Conservation (phyloP, 2,329 filamentous ascomycete species). For the Monosporascus sp. region DNA sequence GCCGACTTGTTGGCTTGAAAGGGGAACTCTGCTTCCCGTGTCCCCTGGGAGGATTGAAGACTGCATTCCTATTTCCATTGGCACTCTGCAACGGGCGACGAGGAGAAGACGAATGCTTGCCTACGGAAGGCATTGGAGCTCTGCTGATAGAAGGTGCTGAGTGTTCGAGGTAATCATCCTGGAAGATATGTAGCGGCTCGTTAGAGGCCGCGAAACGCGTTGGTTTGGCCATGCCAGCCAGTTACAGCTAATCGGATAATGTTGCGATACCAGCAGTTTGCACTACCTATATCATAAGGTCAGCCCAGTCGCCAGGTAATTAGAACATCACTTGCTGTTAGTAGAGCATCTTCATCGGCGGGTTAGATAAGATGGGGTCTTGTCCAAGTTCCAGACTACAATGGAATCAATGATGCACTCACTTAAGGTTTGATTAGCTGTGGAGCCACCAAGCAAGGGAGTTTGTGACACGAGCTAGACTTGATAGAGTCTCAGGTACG, state of each 20-base stretch:
- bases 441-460: conserved; percentile 28
- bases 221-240: conserved; percentile 50
- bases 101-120: conserved; percentile 32
- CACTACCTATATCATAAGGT: background rate
- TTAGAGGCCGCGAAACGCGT: conserved; percentile 40
- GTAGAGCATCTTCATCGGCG: conserved; percentile 9
- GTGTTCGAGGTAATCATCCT: conserved; percentile 45
- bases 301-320: background rate
- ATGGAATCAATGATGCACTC: conserved; percentile 18
- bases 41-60: conserved; percentile 58
- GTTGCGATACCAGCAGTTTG: conserved; percentile 3
- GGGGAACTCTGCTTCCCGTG: conserved; percentile 59
- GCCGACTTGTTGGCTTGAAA: conserved; percentile 54
- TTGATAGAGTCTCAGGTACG: background rate
- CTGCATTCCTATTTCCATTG: conserved; percentile 50
- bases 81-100: conserved; percentile 44
- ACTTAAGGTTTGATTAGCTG: conserved; percentile 26
- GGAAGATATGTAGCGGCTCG: conserved; percentile 47
- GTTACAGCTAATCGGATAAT: conserved; percentile 3
- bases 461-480: conserved; percentile 17
- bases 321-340: conserved; percentile 6
- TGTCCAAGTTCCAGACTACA: background rate
- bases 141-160: conserved; percentile 47
- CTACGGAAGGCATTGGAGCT: conserved; percentile 49
- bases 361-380: conserved; percentile 2